A percentile compares a stretch with the other conserved stretches of the same genome.
These are phyloP conservation scores for Chytridium lagenaria DNA, from an alignment of 371 early-diverging fungal species.

Conservation along the genomic window DNA sequence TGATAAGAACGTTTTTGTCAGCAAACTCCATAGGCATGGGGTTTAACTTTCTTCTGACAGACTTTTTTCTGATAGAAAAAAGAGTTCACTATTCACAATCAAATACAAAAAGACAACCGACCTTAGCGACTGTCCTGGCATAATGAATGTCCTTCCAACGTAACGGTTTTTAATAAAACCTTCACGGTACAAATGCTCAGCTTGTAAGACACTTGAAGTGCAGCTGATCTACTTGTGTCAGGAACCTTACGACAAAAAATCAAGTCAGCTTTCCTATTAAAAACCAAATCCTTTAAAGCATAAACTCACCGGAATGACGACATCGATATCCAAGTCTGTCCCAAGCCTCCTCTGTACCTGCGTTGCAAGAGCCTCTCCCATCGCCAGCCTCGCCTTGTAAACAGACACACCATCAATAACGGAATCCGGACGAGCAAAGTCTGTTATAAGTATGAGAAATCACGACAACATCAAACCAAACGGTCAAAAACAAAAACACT, in stretches of 20 bases:
- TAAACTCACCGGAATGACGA: slow-evolving; percentile 90
- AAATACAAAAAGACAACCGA: slow-evolving; percentile 20
- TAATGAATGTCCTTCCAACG: slow-evolving; percentile 97
- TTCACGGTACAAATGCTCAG: slow-evolving; percentile 91
- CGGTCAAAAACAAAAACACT: slow-evolving; percentile 3
- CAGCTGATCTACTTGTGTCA: slow-evolving; percentile 93
- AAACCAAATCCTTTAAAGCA: slow-evolving; percentile 3
- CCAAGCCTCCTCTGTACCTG: slow-evolving; percentile 74
- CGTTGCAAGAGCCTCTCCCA: slow-evolving; percentile 95
- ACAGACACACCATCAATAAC: slow-evolving; percentile 97
- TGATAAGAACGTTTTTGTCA: slow-evolving; percentile 92
- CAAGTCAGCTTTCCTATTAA: too few species aligned
- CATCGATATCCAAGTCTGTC: slow-evolving; percentile 85
- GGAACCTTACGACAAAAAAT: slow-evolving; percentile 73
- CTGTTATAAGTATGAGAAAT: slow-evolving; percentile 38
- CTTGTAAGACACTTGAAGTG: slow-evolving; percentile 87
- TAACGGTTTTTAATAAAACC: slow-evolving; percentile 99
- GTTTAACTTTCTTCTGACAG: slow-evolving; percentile 96
- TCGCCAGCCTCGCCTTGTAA: slow-evolving; percentile 94
- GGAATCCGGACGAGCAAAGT: slow-evolving; percentile 97
- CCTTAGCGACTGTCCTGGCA: slow-evolving; percentile 91
- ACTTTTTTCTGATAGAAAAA: slow-evolving; percentile 59
- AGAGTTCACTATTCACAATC: slow-evolving; percentile 22
- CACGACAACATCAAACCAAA: background rate
- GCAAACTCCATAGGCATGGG: slow-evolving; percentile 96